A percentile compares a stretch with the other conserved stretches of the same genome.
Evolutionary conservation across 768 basidiomycete species (phyloP).

Genomic region (Cystofilobasidium capitatum): DNA sequence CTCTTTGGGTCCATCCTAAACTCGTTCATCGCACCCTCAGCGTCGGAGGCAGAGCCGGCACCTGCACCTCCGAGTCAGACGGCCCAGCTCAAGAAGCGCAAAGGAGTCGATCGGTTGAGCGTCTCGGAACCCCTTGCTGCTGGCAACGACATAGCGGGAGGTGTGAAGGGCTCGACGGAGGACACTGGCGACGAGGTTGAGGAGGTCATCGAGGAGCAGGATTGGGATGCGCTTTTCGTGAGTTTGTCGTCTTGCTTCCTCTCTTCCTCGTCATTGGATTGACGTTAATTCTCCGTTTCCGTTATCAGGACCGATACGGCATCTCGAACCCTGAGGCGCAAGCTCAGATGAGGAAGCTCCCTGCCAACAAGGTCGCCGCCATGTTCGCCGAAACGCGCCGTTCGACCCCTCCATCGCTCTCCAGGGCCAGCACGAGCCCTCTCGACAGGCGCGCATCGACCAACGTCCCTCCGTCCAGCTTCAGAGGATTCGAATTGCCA

Average conservation of each 20-base stretch:
- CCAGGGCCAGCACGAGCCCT: constrained; percentile 36
- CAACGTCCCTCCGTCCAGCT: constrained; percentile 34
- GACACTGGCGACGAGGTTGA: constrained; percentile 40
- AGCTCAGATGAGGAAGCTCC: not conserved
- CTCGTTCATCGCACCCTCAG: not conserved
- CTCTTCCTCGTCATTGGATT: constrained; percentile 48
- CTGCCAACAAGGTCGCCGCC: not conserved
- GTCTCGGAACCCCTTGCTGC: constrained; percentile 39
- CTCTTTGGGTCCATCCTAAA: constrained; percentile 14
- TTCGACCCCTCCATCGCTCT: constrained; percentile 51
- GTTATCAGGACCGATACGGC: not conserved
- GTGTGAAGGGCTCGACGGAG: constrained; percentile 43
- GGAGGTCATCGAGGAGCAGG: constrained; percentile 34
- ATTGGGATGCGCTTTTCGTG: constrained; percentile 66
- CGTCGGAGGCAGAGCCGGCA: not conserved
- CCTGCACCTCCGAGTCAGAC: constrained; percentile 39
- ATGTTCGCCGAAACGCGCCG: constrained; percentile 39
- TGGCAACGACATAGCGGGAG: constrained; percentile 30
- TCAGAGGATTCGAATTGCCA: constrained; percentile 38
- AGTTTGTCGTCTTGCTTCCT: constrained; percentile 44
- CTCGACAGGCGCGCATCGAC: constrained; percentile 43
- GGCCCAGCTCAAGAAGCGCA: constrained; percentile 41
- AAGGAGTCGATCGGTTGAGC: constrained; percentile 22
- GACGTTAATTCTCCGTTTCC: not conserved
- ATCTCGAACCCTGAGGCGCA: not conserved